Base-by-base conservation (phyloP, 768 basidiomycete species). In the Amanita molliuscula region DNA sequence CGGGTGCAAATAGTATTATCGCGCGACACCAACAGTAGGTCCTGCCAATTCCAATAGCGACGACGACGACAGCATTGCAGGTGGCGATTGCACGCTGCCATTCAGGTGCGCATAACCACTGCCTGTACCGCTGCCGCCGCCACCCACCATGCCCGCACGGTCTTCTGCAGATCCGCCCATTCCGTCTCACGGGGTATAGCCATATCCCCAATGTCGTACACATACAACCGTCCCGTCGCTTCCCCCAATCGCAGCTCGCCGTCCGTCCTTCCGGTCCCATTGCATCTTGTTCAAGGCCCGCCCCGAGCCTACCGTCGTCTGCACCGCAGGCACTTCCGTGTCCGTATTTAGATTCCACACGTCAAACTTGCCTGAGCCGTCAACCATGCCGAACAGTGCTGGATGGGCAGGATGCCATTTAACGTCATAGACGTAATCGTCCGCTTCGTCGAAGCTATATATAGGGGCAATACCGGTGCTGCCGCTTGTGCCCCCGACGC, bases 391-490 rank as follows among this genome's bases (percentile, higher is more conserved):
- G 63, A 98, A 99, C 42, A 94, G 54, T 1, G 95, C 92, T 11
- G 96, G 96, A 66, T 99, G 94, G 11, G 80, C 74, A 5, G 95
- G 93, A 63, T 99, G 96, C 96, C 96, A 99, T 63, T 86, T 89
- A 41, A 91, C 94, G 68, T 97, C 96, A 67, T 96, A 98, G 8
- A 99, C 95, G 62, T 98, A 97, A 64, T 99, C 96, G 61, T 94
- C 92, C 10, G 93, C 89, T 65, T 97, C 95, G 56, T 99, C 95
- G 59, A 99, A 98, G 35, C 90, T 92, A 62, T 94, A 87, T 20
- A 98, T 57, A 2, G 95, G 89, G 0, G 78, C 40, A n/a, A 94
- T 72, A n/a, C 41, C 49, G 11, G 21, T 3, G 34, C 13, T 26
- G 16, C 42, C 23, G 20, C 49, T 31, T 25, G 29, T 18, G 11